Conservation (phyloP, 805 yeast genomes). For the Yamadazyma insecticola region DNA sequence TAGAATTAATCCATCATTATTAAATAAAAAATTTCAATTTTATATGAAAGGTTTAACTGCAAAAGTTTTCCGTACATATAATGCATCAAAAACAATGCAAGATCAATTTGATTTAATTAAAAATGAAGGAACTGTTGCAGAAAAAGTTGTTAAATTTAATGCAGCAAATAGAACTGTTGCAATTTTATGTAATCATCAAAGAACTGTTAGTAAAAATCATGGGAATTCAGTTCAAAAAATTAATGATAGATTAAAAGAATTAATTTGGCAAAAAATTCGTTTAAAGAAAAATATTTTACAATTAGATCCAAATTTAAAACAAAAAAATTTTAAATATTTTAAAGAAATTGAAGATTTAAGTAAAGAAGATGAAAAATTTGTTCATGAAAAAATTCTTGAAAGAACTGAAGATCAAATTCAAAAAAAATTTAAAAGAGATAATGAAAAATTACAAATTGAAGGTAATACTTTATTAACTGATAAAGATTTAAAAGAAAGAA, state of each 20-base stretch:
- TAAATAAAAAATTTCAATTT: conserved; percentile 82
- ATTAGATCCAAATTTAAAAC: conserved; percentile 51
- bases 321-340: conserved; percentile 55
- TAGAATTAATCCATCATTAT: conserved; percentile 74
- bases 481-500: conserved; percentile 53
- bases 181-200: conserved; percentile 93
- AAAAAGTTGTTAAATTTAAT: conserved; percentile 80
- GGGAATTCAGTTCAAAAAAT: conserved; percentile 78
- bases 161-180: conserved; percentile 97
- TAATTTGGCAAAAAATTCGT: conserved; percentile 80
- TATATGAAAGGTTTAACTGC: conserved; percentile 95
- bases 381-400: conserved; percentile 57
- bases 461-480: conserved; percentile 49
- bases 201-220: conserved; percentile 83
- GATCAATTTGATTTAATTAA: conserved; percentile 82
- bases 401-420: conserved; percentile 61
- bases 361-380: conserved; percentile 56
- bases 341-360: conserved; percentile 63
- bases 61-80: conserved; percentile 94
- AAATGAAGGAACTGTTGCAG: conserved; percentile 84
- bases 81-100: conserved; percentile 96
- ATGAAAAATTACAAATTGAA: conserved; percentile 64
- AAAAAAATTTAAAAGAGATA: conserved; percentile 69
- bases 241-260: conserved; percentile 69
- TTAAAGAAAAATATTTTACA: conserved; percentile 64